phyloP scores from a whole-genome alignment of 2,329 filamentous ascomycete genomes.

The Coniochaeta prunicola region DNA sequence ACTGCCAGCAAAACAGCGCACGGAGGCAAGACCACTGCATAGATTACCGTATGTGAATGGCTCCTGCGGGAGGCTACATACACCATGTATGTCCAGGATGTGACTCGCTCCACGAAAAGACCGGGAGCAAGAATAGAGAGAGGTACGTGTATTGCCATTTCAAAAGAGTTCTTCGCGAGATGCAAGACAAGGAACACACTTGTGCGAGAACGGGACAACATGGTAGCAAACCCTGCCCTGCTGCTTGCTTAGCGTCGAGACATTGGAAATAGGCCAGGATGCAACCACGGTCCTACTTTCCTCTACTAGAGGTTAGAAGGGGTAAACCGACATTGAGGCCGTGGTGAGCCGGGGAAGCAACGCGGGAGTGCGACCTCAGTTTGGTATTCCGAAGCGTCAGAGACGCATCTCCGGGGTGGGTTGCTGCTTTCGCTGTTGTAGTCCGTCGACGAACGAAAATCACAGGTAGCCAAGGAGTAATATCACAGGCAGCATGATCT shows the following conservation, averaged over 20 bases:
- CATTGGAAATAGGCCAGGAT: not conserved
- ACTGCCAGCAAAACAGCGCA: not conserved
- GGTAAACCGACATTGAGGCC: not conserved
- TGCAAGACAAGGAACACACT: not conserved
- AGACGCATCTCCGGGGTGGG: not conserved
- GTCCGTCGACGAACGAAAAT: not conserved
- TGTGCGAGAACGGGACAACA: not conserved
- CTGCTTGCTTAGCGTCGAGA: not conserved
- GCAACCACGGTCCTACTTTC: not conserved
- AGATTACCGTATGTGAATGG: not conserved
- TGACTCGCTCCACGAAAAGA: not conserved
- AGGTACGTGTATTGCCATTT: not conserved
- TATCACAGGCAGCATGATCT: not conserved
- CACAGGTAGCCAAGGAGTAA: not conserved
- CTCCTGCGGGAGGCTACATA: not conserved
- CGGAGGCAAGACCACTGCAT: not conserved
- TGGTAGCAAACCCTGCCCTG: not conserved
- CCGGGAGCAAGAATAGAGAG: not conserved
- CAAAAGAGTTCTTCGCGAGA: not conserved
- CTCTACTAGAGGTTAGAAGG: not conserved
- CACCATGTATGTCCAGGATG: not conserved
- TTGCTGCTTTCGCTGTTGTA: not conserved
- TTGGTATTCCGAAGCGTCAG: not conserved
- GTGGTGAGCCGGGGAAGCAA: not conserved
- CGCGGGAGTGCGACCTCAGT: not conserved